These are phyloP conservation scores for Apiospora hydei DNA, from an alignment of 2,329 filamentous ascomycete genomes.

Conservation along the genomic window DNA sequence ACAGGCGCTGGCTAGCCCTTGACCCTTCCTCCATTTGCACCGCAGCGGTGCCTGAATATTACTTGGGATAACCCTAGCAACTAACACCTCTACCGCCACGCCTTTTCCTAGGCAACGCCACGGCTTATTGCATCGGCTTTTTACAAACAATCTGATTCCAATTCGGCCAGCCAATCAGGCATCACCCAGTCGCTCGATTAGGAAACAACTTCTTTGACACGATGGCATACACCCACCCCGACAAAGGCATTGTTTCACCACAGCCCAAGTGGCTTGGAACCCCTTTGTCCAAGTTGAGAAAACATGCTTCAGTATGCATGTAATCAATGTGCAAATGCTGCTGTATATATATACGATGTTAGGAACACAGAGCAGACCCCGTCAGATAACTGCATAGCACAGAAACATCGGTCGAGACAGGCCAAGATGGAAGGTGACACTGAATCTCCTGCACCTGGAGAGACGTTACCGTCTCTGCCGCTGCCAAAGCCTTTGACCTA, in stretches of 20 bases:
- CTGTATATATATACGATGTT: neutral
- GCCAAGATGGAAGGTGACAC: neutral
- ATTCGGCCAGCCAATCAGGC: neutral
- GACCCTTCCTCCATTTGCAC: too few relatives aligned
- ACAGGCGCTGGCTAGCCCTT: neutral
- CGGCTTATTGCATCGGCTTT: neutral
- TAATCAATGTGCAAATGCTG: neutral
- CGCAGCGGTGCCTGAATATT: too few relatives aligned
- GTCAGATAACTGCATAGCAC: neutral
- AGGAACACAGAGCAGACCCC: neutral
- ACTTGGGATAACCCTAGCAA: neutral
- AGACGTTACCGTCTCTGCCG: neutral
- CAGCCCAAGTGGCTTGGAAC: neutral
- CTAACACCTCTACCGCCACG: neutral
- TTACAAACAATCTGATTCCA: neutral
- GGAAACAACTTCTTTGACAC: neutral
- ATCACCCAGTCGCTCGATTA: neutral
- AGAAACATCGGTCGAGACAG: neutral
- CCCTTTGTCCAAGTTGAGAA: neutral
- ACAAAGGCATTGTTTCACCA: neutral
- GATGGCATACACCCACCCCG: neutral
- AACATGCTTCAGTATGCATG: too few relatives aligned
- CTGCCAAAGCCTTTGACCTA: conserved; percentile 28
- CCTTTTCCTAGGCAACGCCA: neutral
- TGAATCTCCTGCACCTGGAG: neutral